Evolutionary conservation across 352 stramenopile species (phyloP), one percentile per base, ranked within the genome.

Genomic region (Phytophthora pluvialis): DNA sequence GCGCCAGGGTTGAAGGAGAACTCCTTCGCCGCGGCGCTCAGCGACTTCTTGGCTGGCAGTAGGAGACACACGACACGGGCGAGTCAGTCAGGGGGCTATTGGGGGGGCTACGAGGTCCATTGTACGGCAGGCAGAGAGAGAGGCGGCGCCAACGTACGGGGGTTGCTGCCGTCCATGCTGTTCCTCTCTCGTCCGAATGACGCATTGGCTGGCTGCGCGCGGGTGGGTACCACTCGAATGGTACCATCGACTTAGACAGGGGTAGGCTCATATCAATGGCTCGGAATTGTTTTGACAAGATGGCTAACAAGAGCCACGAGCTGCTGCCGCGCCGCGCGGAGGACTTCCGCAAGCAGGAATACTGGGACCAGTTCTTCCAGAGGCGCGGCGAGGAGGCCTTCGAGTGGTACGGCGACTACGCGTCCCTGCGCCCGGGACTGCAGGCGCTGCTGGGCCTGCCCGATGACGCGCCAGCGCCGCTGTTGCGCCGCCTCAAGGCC

Each of bases 1-100:
- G 86, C 86, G 28, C 67, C 58, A 11, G 82, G 82, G 69, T 94
- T 94, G 73, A 94, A 94, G 42, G 83, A 83, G 75, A 94, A 94
- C 51, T 81, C 49, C 67, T 86, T 88, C 38, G 86, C 86, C 28
- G 64, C 58, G 16, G 81, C 73, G 67, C 86, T 93, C 42, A 94
- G 65, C 53, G 57, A 43, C 39, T 87, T 87, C 69, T 92, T 92
- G 54, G 81, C 77, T 89, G 45, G 6, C 49, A 25, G 35, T 31
- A 35, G 36, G 1, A 54, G 9, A 52, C 12, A 52, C 9, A 35
- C 5, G 5, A 31, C 12, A 54, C 11, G n/a, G 9, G n/a, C 13
- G 18, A 15, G 32, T 56, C 18, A 48, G 31, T 18, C 15, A 7
- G 39, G 38, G n/a, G 8, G n/a, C n/a, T 53, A 21, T 28, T 28